Conservation (phyloP, 2,329 filamentous ascomycete species). For the Penicillium sp. region DNA sequence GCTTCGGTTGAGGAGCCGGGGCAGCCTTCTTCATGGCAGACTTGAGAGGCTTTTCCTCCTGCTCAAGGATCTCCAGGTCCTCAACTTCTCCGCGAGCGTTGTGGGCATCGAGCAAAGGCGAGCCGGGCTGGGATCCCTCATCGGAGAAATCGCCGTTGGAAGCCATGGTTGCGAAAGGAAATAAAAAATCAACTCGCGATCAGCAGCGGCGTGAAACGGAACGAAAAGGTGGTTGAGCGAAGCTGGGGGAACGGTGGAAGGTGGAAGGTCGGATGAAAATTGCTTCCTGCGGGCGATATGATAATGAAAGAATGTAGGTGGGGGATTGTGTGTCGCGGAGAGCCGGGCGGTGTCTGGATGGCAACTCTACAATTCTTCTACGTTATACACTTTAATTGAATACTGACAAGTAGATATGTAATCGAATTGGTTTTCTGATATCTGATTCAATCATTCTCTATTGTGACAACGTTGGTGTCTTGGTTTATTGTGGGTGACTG, state of each 20-base stretch:
- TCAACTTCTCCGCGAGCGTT: conserved; percentile 69
- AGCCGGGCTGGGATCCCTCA: conserved; percentile 56
- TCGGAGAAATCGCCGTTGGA: conserved; percentile 57
- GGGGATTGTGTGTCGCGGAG: conserved; percentile 41
- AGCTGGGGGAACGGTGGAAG: conserved; percentile 5
- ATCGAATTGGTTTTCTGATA: neutral
- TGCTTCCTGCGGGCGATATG: conserved; percentile 38
- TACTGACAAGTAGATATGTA: neutral
- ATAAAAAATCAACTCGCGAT: conserved; percentile 20
- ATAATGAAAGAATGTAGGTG: conserved; percentile 35
- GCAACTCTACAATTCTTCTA: conserved; percentile 9
- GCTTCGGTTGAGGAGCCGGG: conserved; percentile 57
- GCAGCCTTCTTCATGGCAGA: conserved; percentile 77
- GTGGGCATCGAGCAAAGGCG: conserved; percentile 49
- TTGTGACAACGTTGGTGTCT: neutral
- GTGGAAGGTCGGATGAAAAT: conserved; percentile 36
- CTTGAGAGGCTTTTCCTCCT: conserved; percentile 68
- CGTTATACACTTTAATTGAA: neutral
- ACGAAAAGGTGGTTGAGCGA: conserved; percentile 15
- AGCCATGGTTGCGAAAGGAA: conserved; percentile 50
- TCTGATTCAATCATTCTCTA: neutral
- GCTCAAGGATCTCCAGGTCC: conserved; percentile 66
- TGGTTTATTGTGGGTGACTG: conserved; percentile 5
- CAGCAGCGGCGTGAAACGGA: conserved; percentile 14
- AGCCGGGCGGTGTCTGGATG: conserved; percentile 33